phyloP scores from a whole-genome alignment of 164 flowering plant species.

The Akebia trifoliata region DNA sequence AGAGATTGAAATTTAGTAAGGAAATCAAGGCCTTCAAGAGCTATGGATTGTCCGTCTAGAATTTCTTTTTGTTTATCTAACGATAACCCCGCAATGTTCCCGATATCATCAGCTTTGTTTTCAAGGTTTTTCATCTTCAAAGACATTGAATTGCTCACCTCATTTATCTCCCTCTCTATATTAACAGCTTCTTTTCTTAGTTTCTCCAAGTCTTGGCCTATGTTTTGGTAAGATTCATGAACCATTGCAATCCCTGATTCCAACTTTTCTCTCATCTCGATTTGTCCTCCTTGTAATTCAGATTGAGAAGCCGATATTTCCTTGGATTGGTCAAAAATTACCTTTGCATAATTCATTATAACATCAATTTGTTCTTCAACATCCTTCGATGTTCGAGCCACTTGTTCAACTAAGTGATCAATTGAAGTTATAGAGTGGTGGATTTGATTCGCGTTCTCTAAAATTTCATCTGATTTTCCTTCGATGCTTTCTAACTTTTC shows the following conservation, averaged over 20 bases:
- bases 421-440: slow-evolving; percentile 48
- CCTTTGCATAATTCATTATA: slow-evolving; percentile 43
- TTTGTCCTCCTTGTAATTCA: slow-evolving; percentile 54
- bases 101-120: slow-evolving; percentile 66
- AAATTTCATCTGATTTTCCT: slow-evolving; percentile 39
- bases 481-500: slow-evolving; percentile 49
- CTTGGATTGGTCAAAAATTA: slow-evolving; percentile 48
- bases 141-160: slow-evolving; percentile 53
- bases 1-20: slow-evolving; percentile 54
- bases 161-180: slow-evolving; percentile 57
- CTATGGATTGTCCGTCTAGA: slow-evolving; percentile 60
- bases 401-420: slow-evolving; percentile 42
- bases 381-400: slow-evolving; percentile 40
- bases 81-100: slow-evolving; percentile 49
- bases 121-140: slow-evolving; percentile 58
- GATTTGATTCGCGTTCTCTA: slow-evolving; percentile 45
- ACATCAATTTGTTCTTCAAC: slow-evolving; percentile 38
- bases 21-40: slow-evolving; percentile 58
- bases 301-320: slow-evolving; percentile 54
- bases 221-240: slow-evolving; percentile 42
- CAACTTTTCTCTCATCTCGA: slow-evolving; percentile 46
- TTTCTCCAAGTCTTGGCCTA: slow-evolving; percentile 47
- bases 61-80: slow-evolving; percentile 69
- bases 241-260: slow-evolving; percentile 53
- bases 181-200: slow-evolving; percentile 45